A percentile compares a stretch with the other conserved stretches of the same genome.
Evolutionary conservation across 2,329 filamentous ascomycete species (phyloP).

Genomic region (Colletotrichum trifolii): DNA sequence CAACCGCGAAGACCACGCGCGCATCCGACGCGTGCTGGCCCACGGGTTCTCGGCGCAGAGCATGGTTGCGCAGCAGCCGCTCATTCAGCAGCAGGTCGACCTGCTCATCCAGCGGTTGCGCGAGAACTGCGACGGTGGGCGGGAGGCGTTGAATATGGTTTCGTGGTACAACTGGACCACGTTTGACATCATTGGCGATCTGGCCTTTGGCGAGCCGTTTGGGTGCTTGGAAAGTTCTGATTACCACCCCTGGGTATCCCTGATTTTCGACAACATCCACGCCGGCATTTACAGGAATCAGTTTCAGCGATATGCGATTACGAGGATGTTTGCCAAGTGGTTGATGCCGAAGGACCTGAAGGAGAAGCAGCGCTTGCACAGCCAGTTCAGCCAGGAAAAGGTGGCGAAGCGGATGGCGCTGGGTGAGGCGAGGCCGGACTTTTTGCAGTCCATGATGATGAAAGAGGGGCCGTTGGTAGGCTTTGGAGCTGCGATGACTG

Average conservation of each 20-base stretch:
- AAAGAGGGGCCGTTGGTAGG: slow-evolving; percentile 33
- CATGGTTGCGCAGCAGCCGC: slow-evolving; percentile 45
- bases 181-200: slow-evolving; percentile 46
- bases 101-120: slow-evolving; percentile 46
- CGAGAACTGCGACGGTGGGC: slow-evolving; percentile 23
- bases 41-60: slow-evolving; percentile 45
- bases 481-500: rapidly evolving
- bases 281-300: slow-evolving; percentile 14
- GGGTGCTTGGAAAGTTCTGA: slow-evolving; percentile 40
- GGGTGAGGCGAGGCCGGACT: slow-evolving; percentile 36
- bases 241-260: slow-evolving; percentile 43
- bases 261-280: slow-evolving; percentile 39
- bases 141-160: slow-evolving; percentile 17
- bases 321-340: slow-evolving; percentile 11
- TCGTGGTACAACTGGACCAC: slow-evolving; percentile 41
- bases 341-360: slow-evolving; percentile 16
- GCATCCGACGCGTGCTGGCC: slow-evolving; percentile 40
- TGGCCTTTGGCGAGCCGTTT: slow-evolving; percentile 45
- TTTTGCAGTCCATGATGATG: slow-evolving; percentile 38
- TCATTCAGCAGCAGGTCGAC: slow-evolving; percentile 45
- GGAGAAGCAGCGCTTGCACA: slow-evolving; percentile 18
- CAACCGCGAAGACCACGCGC: slow-evolving; percentile 37
- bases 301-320: slow-evolving; percentile 9
- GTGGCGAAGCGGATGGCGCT: slow-evolving; percentile 32
- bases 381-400: slow-evolving; percentile 13